Evolutionary conservation across 2,329 filamentous ascomycete genomes (phyloP).

Genomic region (Periconia macrospinosa): DNA sequence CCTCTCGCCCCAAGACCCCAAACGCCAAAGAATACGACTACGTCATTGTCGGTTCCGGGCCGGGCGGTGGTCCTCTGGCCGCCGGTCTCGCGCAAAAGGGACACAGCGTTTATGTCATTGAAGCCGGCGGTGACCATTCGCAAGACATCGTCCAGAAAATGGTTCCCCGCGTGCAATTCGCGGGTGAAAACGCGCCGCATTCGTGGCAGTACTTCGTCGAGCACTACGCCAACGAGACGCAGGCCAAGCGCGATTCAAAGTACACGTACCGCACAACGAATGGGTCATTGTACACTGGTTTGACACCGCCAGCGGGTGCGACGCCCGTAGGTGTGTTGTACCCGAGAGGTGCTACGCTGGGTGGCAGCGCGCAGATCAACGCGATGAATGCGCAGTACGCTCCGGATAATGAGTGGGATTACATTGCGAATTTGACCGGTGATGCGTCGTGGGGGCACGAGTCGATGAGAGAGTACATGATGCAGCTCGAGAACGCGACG

Average conservation of each 20-base stretch:
- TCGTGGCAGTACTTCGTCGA: constrained; percentile 62
- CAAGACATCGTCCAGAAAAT: constrained; percentile 55
- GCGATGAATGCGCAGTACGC: constrained; percentile 41
- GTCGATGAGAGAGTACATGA: constrained; percentile 60
- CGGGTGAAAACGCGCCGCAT: constrained; percentile 59
- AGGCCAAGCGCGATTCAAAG: constrained; percentile 57
- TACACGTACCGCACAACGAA: constrained; percentile 55
- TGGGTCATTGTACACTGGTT: constrained; percentile 55
- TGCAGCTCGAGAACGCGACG: constrained; percentile 53
- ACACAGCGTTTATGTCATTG: constrained; percentile 57
- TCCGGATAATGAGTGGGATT: constrained; percentile 56
- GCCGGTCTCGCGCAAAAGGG: constrained; percentile 56
- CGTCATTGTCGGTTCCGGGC: constrained; percentile 60
- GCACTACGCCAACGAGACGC: constrained; percentile 56
- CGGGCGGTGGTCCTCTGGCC: constrained; percentile 60
- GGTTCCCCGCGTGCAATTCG: constrained; percentile 56
- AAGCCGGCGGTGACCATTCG: constrained; percentile 59
- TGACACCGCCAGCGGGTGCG: constrained; percentile 53
- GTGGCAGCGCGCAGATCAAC: constrained; percentile 61
- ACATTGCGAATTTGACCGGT: constrained; percentile 58
- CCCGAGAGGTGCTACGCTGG: constrained; percentile 57
- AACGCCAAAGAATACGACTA: constrained; percentile 55
- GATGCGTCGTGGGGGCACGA: constrained; percentile 52
- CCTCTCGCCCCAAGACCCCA: too few relatives aligned
- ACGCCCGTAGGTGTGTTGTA: constrained; percentile 56